Evolutionary conservation across 257 asterid genomes (phyloP), one percentile per base, ranked within the genome.

Genomic region (Salvia hispanica): DNA sequence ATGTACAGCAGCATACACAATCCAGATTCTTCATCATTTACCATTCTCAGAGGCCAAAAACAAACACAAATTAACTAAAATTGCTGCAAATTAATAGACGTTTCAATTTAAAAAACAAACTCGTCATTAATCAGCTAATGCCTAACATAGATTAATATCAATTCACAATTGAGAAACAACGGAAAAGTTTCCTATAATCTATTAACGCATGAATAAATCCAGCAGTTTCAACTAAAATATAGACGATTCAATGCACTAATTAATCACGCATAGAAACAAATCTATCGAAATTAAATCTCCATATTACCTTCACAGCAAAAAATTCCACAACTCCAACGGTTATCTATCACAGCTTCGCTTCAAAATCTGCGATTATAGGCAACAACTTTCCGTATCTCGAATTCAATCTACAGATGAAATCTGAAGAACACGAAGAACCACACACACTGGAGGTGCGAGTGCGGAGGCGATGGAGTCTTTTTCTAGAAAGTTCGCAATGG

Each of bases 401-500:
- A 58, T 31, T 1, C 1, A 5, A 54, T 15, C 34, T 58, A 48
- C 50, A 50, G 34, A 58, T 8, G 74, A 60, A 73, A 62, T 63
- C 60, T 0, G 77, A 14, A 46, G 40, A 67, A 42, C 64, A 13
- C 50, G 60, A 9, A 60, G 28, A 16, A 37, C 0, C 8, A 28
- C 66, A 55, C 78, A 34, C 66, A 51, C 46, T 42, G 10, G 46
- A 42, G 61, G 78, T 67, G 70, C 9, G 50, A 8, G 55, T 14
- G 39, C 40, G 2, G 44, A 65, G 31, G 65, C 34, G 59, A 43
- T 31, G 53, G 58, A 58, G 70, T 65, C 43, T 15, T 66, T 75
- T 76, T 80, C 84, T 73, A 76, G 84, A 80, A 80, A n/a, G 75
- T 71, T 77, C 80, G 57, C 66, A 47, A 18, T 28, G 39, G 28